Percentiles rank a stretch among this genome's conserved stretches.
Conservation (phyloP, 1,284 basidiomycete genomes). For the Rhodotorula glutinis region DNA sequence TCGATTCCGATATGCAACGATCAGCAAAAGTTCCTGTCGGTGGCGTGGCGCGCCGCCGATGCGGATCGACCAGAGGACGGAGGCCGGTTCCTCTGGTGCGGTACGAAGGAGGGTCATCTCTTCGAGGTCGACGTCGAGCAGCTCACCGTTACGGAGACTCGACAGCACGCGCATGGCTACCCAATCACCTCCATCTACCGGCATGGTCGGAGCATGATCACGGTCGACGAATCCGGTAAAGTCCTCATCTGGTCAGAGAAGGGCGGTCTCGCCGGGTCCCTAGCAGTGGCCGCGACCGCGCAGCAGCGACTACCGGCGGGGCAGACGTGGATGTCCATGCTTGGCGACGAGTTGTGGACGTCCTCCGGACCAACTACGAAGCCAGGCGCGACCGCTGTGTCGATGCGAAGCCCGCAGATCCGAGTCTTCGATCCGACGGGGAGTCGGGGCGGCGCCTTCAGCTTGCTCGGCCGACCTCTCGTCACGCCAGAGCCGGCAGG, state of each 20-base stretch:
- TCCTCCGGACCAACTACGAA: constrained; percentile 51
- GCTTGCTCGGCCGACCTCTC: constrained; percentile 35
- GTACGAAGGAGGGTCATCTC: constrained; percentile 81
- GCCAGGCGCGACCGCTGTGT: constrained; percentile 49
- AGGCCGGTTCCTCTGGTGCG: constrained; percentile 68
- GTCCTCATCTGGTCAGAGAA: constrained; percentile 59
- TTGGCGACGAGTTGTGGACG: constrained; percentile 77
- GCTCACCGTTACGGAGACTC: constrained; percentile 59
- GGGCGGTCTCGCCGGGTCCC: constrained; percentile 1
- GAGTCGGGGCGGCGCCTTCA: constrained; percentile 42
- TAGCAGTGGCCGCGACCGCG: constrained; percentile 50
- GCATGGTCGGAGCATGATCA: constrained; percentile 64
- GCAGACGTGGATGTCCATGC: constrained; percentile 68
- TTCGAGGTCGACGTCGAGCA: constrained; percentile 71
- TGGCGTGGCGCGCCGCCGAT: constrained; percentile 68
- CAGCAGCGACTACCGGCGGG: constrained; percentile 73
- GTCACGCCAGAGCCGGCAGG: constrained; percentile 40
- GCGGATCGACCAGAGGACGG: constrained; percentile 50
- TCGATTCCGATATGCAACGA: constrained; percentile 26
- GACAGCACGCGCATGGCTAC: constrained; percentile 62
- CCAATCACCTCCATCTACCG: constrained; percentile 70
- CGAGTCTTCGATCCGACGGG: constrained; percentile 70
- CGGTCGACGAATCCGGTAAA: constrained; percentile 79
- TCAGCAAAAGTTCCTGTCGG: constrained; percentile 64
- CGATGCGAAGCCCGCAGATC: constrained; percentile 63